Percentiles rank a stretch among this genome's conserved stretches.
These are phyloP conservation scores for Fusarium sp. DNA, from an alignment of 2,329 filamentous ascomycete genomes.

Conservation along the genomic window DNA sequence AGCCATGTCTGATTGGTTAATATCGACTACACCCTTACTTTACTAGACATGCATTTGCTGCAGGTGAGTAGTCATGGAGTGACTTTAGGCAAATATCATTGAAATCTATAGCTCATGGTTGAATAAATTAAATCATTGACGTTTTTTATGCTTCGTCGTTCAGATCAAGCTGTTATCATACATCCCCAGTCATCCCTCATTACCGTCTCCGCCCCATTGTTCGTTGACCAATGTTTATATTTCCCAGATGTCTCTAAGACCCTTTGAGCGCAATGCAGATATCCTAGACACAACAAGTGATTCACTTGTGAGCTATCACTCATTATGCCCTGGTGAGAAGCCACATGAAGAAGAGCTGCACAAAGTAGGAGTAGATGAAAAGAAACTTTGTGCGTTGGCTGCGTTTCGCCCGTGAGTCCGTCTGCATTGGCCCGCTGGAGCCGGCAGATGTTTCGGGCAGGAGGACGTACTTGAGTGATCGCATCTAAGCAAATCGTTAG, in stretches of 20 bases:
- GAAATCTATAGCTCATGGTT: background rate
- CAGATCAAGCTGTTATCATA: constrained; percentile 22
- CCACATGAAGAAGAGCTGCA: constrained; percentile 97
- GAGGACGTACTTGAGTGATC: constrained; percentile 94
- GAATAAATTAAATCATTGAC: constrained; percentile 6
- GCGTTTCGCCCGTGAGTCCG: constrained; percentile 83
- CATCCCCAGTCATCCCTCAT: constrained; percentile 28
- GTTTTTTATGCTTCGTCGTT: constrained; percentile 20
- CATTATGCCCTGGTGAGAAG: constrained; percentile 60
- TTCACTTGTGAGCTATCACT: background rate
- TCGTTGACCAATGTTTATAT: constrained; percentile 2
- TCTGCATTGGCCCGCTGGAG: constrained; percentile 70
- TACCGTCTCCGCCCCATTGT: constrained; percentile 9
- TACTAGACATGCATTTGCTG: background rate
- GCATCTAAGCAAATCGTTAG: constrained; percentile 68
- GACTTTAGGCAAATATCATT: background rate
- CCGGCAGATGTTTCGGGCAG: constrained; percentile 82
- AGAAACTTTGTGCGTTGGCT: constrained; percentile 91
- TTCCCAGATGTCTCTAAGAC: background rate
- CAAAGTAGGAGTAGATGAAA: constrained; percentile 92
- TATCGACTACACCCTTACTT: background rate
- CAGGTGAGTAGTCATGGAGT: background rate
- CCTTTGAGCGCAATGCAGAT: background rate
- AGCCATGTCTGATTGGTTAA: constrained; percentile 5
- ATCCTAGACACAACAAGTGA: background rate